A percentile compares a stretch with the other conserved stretches of the same genome.
phyloP scores from a whole-genome alignment of 345 rosid species.

The Acer saccharum region DNA sequence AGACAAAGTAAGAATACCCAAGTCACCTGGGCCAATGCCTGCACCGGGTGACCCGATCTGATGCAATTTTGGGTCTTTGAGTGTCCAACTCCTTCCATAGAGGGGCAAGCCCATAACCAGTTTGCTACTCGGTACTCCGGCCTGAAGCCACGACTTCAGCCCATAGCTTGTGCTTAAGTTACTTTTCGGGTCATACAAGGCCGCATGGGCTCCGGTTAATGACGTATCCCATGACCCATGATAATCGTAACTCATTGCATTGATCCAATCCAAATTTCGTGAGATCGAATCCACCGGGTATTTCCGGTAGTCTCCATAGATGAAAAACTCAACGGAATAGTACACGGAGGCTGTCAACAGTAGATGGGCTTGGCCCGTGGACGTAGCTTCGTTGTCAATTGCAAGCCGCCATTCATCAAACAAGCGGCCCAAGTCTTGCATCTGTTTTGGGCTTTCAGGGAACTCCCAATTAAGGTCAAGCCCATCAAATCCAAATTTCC shows the following conservation, averaged over 20 bases:
- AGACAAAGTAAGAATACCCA: conserved; percentile 18
- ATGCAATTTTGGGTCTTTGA: conserved; percentile 44
- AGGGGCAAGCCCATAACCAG: conserved; percentile 61
- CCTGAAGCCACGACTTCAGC: conserved; percentile 50
- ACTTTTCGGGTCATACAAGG: conserved; percentile 45
- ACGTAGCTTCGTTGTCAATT: conserved; percentile 40
- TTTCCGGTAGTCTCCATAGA: conserved; percentile 14
- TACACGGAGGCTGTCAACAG: conserved; percentile 59
- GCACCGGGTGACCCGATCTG: conserved; percentile 46
- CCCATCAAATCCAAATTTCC: conserved; percentile 53
- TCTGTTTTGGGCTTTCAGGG: conserved; percentile 39
- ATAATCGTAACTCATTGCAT: conserved; percentile 56
- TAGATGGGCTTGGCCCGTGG: conserved; percentile 35
- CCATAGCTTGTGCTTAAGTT: conserved; percentile 58
- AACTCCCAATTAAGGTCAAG: conserved; percentile 69
- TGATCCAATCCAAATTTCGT: conserved; percentile 48
- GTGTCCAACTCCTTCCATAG: conserved; percentile 54
- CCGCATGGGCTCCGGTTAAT: conserved; percentile 48
- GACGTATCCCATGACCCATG: conserved; percentile 51
- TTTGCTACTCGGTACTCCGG: conserved; percentile 31
- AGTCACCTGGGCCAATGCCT: conserved; percentile 33
- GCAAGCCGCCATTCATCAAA: conserved; percentile 46
- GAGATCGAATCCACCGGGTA: conserved; percentile 37
- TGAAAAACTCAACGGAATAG: conserved; percentile 43
- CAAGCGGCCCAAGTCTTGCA: conserved; percentile 36